Base-by-base conservation (phyloP, 1,139 yeast genomes). In the Magnusiomyces paraingens region DNA sequence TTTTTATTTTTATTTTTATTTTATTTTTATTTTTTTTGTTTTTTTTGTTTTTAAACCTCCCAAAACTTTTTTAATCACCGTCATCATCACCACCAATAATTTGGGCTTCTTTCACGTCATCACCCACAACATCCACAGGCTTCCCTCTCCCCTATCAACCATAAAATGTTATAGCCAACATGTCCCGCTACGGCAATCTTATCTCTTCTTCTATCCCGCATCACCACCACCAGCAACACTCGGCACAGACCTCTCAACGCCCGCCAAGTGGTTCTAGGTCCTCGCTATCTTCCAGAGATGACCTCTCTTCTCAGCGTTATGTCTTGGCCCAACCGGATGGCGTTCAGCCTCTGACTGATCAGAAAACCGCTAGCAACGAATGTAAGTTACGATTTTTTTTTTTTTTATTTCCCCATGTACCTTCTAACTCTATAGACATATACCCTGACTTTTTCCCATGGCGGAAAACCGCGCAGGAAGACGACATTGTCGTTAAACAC, bases 361-460 rank as follows among this genome's bases (percentile, higher is more conserved):
- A 63, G 57, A 22, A 55, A 56, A 14, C 47, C 52, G 18, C 43
- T 14, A 43, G 36, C 41, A 32, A 42, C 22, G 52, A 51, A n/a
- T 18, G 58, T 53, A 54, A 50, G 55, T 49, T 18, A 41, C 41
- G 14, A 36, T 38, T n/a, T n/a, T 42, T 3, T 6, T 21, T 42
- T 21, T 44, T 21, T 21, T n/a, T n/a, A 6, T 20, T 2, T 17
- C 11, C 21, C n/a, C 15, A n/a, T n/a, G 3, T 43, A 11, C 35
- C 36, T 49, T 38, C 42, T 51, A 49, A n/a, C 35, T 36, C 21
- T 36, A 2, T 52, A 54, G 64, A 60, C 53, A 70, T 78, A 1
- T 85, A 78, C 63, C 96, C 96, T 0, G 96, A 89, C 69, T 88
- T 82, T 66, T 74, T 74, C 55, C 88, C 94, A 0, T 89, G 96